These are phyloP conservation scores for Iris pallida DNA, from an alignment of 116 monocot genomes.

Conservation along the genomic window DNA sequence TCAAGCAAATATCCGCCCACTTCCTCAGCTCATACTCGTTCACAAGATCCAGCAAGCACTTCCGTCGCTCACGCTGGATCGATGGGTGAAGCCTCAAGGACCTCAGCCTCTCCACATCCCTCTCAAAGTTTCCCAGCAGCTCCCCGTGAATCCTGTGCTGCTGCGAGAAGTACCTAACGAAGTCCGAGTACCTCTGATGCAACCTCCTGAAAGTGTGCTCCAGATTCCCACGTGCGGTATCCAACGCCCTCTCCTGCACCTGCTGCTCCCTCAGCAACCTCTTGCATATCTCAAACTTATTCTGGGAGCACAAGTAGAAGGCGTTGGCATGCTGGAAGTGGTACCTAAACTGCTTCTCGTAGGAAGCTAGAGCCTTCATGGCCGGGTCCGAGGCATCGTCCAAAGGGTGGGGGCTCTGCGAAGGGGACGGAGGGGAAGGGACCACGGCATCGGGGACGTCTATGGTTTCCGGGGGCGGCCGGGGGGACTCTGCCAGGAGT, in stretches of 20 bases:
- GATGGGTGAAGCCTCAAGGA: conserved; percentile 53
- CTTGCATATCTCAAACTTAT: conserved; percentile 65
- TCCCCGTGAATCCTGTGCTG: conserved; percentile 69
- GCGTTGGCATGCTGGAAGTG: conserved; percentile 76
- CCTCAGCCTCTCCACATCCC: conserved; percentile 73
- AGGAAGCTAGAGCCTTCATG: conserved; percentile 78
- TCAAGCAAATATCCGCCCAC: conserved; percentile 52
- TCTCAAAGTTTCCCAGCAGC: conserved; percentile 56
- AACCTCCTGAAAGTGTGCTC: conserved; percentile 55
- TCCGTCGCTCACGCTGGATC: conserved; percentile 55
- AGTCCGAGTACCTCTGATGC: conserved; percentile 66
- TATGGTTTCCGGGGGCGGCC: conserved; percentile 52
- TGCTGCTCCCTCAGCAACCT: conserved; percentile 72
- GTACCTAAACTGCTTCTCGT: conserved; percentile 74
- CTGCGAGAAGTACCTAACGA: conserved; percentile 56
- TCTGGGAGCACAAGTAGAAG: conserved; percentile 31
- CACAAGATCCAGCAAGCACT: conserved; percentile 85
- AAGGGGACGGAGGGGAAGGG: conserved; percentile 50
- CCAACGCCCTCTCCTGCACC: conserved; percentile 84
- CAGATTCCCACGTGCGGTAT: conserved; percentile 75
- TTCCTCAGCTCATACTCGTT: conserved; percentile 76
- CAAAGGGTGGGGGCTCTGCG: conserved; percentile 47
- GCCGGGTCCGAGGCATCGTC: conserved; percentile 82
- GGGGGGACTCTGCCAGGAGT: conserved; percentile 43
- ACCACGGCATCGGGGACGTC: conserved; percentile 32